Base-by-base conservation (phyloP, 257 asterid genomes). In the Rauvolfia tetraphylla region DNA sequence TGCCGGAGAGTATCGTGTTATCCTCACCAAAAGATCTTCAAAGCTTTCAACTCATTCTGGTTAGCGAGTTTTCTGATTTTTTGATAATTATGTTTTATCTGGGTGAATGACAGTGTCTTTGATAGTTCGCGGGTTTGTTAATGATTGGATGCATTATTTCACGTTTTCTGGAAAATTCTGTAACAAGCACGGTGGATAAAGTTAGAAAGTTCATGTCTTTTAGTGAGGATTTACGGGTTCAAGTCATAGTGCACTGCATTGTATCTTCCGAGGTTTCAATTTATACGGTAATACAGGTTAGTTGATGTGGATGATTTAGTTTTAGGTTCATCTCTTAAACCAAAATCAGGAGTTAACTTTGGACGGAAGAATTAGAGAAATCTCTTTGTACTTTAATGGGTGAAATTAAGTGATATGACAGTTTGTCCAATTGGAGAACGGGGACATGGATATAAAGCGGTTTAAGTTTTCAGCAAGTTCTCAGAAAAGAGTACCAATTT, bases 21-120 rank as follows among this genome's bases (percentile, higher is more conserved):
- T 95, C 80, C 98, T 95, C 69, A 92, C 98, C 14, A 90, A 91
- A 88, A 85, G 99, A 83, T 92, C 98, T 33, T 89, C 96, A 1
- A 88, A 69, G 69, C 93, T 93, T 51, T 95, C 99, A 59, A 83
- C 97, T 83, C 99, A 95, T 80, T 92, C 99, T 57, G 97, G 98
- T 93, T 75, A 72, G 97, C 82, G 29, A 41, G 39, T 44, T 38
- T 44, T 31, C 77, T 75, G 57, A 34, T 59, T 39, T 59, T 48
- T 39, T 48, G 9, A 67, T 75, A 14, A 51, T 71, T 57, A 23
- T 29, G 31, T 10, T 48, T 39, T 48, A 44, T 48, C 2, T 48
- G 3, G 18, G 61, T 20, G 42, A 41, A 0, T 44, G 34, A 29
- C 36, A 1, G 4, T 65, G 6, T 33, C 9, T 18, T 57, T 63